Percentiles rank a stretch among this genome's conserved stretches.
Evolutionary conservation across 2,329 filamentous ascomycete species (phyloP).

Genomic region (Aspergillus unguis): DNA sequence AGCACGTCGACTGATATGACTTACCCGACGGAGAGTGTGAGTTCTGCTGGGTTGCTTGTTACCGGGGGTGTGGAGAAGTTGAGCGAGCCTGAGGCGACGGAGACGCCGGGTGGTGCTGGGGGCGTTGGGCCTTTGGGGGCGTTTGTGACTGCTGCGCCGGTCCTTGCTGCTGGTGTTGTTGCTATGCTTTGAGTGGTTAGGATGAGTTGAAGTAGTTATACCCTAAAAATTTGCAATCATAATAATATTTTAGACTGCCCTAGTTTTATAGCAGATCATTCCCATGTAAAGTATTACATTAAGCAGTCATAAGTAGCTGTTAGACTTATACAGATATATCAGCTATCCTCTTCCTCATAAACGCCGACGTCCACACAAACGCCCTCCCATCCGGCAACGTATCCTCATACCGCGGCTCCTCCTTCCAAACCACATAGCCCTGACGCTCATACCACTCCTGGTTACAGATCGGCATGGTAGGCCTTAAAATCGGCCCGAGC

Average conservation of each 20-base stretch:
- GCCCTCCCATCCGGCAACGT: constrained; percentile 9
- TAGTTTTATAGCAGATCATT: too few species aligned
- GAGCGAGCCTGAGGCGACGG: not conserved
- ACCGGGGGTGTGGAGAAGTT: not conserved
- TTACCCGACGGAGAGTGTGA: not conserved
- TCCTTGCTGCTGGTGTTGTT: not conserved
- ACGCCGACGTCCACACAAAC: constrained; percentile 18
- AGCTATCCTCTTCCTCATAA: constrained; percentile 22
- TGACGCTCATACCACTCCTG: constrained; percentile 26
- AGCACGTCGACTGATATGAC: not conserved
- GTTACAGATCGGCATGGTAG: constrained; percentile 5
- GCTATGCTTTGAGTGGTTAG: not conserved
- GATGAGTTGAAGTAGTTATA: not conserved
- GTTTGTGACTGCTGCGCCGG: constrained; percentile 4
- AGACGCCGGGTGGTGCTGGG: not conserved
- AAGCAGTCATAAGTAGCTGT: too few species aligned
- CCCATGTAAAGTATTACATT: too few species aligned
- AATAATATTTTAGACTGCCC: too few species aligned
- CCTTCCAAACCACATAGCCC: constrained; percentile 29
- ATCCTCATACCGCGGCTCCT: constrained; percentile 19
- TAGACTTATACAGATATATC: not conserved
- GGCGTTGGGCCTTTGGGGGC: not conserved
- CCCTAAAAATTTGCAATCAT: too few species aligned
- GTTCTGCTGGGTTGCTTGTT: not conserved
- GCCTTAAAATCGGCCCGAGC: constrained; percentile 14